Percentiles rank a stretch among this genome's conserved stretches.
Conservation (phyloP, 2,329 filamentous ascomycete species). For the Cladophialophora immunda region DNA sequence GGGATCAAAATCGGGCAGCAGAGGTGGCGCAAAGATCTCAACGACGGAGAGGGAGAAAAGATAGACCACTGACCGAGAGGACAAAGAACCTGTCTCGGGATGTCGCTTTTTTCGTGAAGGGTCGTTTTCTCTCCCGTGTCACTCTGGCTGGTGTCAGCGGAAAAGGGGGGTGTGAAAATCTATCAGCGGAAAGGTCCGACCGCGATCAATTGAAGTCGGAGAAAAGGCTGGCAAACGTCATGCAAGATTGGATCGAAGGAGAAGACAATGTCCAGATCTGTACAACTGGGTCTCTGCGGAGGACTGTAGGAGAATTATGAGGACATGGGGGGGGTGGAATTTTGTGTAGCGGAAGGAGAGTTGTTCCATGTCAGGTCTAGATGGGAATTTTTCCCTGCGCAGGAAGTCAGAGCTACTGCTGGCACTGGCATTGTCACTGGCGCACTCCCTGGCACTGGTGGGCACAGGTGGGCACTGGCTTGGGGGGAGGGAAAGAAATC, state of each 20-base stretch:
- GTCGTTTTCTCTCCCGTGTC: conserved; percentile 28
- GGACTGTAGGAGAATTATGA: conserved; percentile 1
- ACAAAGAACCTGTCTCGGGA: conserved; percentile 41
- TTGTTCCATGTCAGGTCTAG: conserved; percentile 20
- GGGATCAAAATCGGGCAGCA: conserved; percentile 28
- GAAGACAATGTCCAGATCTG: conserved; percentile 11
- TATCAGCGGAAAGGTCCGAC: background rate
- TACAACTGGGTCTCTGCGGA: conserved; percentile 11
- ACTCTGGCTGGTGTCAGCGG: conserved; percentile 31
- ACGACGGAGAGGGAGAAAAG: conserved; percentile 23
- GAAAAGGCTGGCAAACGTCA: conserved; percentile 7
- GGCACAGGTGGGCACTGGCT: background rate
- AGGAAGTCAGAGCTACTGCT: background rate
- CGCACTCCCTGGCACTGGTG: background rate
- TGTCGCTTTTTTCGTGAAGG: conserved; percentile 26
- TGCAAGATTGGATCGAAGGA: conserved; percentile 7
- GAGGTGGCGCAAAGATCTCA: conserved; percentile 14
- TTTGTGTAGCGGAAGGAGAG: conserved; percentile 2
- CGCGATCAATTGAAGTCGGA: conserved; percentile 3
- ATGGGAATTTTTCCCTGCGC: conserved; percentile 4
- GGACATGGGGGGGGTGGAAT: background rate
- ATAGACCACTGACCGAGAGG: conserved; percentile 33
- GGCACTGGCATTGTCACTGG: conserved; percentile 5
- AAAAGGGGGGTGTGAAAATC: conserved; percentile 24
- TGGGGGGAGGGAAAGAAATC: background rate